Evolutionary conservation across 2,329 filamentous ascomycete genomes (phyloP), one percentile per base, ranked within the genome.

Genomic region (Fusarium sambucinum): DNA sequence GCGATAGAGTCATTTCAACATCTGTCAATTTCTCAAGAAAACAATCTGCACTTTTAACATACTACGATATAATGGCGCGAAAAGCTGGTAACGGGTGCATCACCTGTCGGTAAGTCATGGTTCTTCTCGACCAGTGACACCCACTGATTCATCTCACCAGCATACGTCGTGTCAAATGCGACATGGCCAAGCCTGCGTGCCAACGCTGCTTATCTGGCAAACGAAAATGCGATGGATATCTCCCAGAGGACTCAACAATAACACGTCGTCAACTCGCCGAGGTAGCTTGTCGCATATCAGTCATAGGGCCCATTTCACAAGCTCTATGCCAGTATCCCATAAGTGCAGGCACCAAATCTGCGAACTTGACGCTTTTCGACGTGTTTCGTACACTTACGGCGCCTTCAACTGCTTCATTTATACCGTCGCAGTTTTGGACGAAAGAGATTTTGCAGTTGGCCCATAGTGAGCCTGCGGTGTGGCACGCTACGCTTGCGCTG

Each of bases 91-190:
- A 57, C 3, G 72, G 72, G 16, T 74, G 72, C 25, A 70, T 74
- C 21, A 74, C 72, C 21, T 74, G 72, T 14, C 72, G 73, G 72
- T 72, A 66, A 59, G 71, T 50, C 30, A 13, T 25, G 16, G 3
- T 12, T 2, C 13, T 11, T 9, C 4, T 9, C 1, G 4, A 7
- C 11, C 3, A 6, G 17, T 14, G 16, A 8, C 27, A 33, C 14
- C 17, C 0, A 30, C 44, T 47, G 6, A 50, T 12, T 23, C 35
- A 55, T 35, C 6, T 8, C 13, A 12, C 23, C 4, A 78, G 77
- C 37, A 78, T 80, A 42, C 78, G 78, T 2, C 77, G 77, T 23
- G 74, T 80, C 5, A 79, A 79, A 45, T 80, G 78, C 57, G 78
- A 80, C 57, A 75, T 78, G 64, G 52, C 62, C 17, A 76, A 73